Conservation (phyloP, 257 asterid species). For the Solanum pinnatisectum region DNA sequence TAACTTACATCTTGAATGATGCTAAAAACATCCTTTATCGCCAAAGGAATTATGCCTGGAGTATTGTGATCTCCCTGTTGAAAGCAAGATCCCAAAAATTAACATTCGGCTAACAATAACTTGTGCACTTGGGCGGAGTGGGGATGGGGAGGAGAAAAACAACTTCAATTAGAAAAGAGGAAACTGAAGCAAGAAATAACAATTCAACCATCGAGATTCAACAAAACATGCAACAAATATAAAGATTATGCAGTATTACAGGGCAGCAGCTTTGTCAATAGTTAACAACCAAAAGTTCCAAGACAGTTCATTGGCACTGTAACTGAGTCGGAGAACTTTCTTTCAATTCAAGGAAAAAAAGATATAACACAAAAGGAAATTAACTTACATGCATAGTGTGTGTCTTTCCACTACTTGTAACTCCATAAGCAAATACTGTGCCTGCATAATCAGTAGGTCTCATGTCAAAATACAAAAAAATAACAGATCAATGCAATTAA, state of each 20-base stretch:
- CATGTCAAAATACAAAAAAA: not conserved
- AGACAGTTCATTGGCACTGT: not conserved
- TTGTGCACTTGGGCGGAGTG: not conserved
- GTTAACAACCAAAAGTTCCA: not conserved
- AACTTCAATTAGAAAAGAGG: not conserved
- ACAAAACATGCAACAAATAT: not conserved
- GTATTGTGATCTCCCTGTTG: constrained; percentile 80
- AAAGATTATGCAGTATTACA: not conserved
- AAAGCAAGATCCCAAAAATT: not conserved
- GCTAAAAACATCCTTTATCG: constrained; percentile 97
- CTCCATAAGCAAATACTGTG: constrained; percentile 99
- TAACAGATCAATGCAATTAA: not conserved
- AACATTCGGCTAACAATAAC: constrained; percentile 7
- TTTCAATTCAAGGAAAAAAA: not conserved
- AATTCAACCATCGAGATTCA: not conserved
- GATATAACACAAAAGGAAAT: not conserved
- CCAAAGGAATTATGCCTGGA: constrained; percentile 98
- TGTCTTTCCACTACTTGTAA: constrained; percentile 99
- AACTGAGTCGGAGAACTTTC: not conserved
- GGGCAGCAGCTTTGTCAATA: not conserved
- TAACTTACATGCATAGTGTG: constrained; percentile 97
- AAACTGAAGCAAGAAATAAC: not conserved
- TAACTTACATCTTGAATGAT: constrained; percentile 92
- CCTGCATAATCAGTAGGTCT: constrained; percentile 45
- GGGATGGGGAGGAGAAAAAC: not conserved